Conservation (phyloP, 2,329 filamentous ascomycete species). For the Colletotrichum eleusines region DNA sequence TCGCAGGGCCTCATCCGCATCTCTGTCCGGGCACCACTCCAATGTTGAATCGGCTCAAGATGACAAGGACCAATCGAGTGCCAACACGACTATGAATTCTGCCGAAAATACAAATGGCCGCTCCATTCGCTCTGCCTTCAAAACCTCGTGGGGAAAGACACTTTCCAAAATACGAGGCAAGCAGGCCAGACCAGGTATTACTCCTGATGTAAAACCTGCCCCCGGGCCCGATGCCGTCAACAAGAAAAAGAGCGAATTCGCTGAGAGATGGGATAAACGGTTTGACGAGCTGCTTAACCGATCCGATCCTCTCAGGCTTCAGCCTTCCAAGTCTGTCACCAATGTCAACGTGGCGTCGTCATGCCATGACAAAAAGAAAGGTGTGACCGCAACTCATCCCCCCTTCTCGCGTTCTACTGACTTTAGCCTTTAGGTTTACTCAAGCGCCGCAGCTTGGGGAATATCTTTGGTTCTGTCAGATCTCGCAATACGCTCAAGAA, state of each 20-base stretch:
- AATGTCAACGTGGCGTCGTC: background rate
- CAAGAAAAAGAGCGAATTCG: background rate
- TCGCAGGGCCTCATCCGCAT: background rate
- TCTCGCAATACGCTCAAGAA: conserved; percentile 7
- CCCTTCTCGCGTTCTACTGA: background rate
- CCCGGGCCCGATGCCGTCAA: background rate
- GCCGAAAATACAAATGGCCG: background rate
- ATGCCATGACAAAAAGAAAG: background rate
- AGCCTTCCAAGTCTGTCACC: background rate
- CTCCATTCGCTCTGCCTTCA: background rate
- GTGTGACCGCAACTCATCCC: background rate
- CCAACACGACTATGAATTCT: background rate
- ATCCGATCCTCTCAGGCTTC: background rate
- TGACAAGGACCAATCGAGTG: background rate
- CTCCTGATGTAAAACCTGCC: background rate
- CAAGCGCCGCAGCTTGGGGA: conserved; percentile 14
- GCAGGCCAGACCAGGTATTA: background rate
- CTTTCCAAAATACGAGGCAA: background rate
- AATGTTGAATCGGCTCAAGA: background rate
- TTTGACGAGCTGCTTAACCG: background rate
- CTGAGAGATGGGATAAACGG: background rate
- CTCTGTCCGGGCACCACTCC: background rate
- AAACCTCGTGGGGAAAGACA: background rate
- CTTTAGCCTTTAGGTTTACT: background rate
- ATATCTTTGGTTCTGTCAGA: conserved; percentile 12